Conservation (phyloP, 495 filamentous ascomycete genomes). For the Parathielavia appendiculata region DNA sequence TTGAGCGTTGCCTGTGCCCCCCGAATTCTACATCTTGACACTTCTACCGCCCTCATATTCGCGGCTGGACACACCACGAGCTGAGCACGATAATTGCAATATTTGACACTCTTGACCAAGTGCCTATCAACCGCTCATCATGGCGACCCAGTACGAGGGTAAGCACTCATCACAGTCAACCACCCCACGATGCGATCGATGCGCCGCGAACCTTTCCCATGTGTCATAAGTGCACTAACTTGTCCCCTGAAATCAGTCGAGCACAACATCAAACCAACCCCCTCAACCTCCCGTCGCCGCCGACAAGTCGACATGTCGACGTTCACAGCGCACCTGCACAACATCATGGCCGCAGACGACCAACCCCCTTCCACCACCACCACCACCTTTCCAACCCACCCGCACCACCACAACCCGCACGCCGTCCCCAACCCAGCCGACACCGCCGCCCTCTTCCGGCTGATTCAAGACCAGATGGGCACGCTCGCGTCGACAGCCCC, state of each 20-base stretch:
- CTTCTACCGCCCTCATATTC: neutral
- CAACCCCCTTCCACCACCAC: slow-evolving; percentile 2
- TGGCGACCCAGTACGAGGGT: slow-evolving; percentile 48
- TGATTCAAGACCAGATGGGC: slow-evolving; percentile 48
- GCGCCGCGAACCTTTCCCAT: slow-evolving; percentile 5
- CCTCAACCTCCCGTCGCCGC: slow-evolving; percentile 38
- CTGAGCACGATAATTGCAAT: neutral
- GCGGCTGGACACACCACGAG: neutral
- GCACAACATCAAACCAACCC: slow-evolving; percentile 60
- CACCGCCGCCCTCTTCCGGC: slow-evolving; percentile 55
- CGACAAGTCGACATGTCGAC: slow-evolving; percentile 79
- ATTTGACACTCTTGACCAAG: neutral
- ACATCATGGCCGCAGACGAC: slow-evolving; percentile 49
- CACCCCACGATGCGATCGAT: slow-evolving; percentile 7
- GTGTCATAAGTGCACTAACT: slow-evolving; percentile 2
- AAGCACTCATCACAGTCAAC: neutral
- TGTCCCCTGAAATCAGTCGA: slow-evolving; percentile 57
- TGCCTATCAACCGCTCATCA: slow-evolving; percentile 17
- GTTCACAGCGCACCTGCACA: slow-evolving; percentile 74
- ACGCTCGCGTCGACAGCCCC: slow-evolving; percentile 44
- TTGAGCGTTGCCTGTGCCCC: slow-evolving; percentile 16
- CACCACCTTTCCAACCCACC: slow-evolving; percentile 9
- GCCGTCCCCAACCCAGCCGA: slow-evolving; percentile 69
- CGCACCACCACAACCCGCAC: slow-evolving; percentile 52
- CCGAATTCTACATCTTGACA: neutral